Evolutionary conservation across 768 basidiomycete species (phyloP).

Genomic region (Crucibulum laeve): DNA sequence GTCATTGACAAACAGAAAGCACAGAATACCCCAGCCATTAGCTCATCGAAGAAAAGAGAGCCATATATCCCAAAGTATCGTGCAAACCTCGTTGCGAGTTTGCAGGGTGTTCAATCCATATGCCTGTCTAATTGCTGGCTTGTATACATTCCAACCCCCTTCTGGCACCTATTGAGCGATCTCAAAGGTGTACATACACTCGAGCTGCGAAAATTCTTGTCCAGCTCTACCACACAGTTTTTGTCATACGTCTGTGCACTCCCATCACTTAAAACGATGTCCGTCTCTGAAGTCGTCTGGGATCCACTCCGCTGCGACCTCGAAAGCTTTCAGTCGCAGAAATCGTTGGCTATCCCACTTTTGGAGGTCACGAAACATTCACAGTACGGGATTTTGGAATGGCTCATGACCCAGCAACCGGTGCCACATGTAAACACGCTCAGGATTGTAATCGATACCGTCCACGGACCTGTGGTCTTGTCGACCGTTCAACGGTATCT

Average conservation of each 20-base stretch:
- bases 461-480: slow-evolving; percentile 8
- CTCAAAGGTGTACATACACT: slow-evolving; percentile 20
- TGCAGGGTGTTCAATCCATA: slow-evolving; percentile 12
- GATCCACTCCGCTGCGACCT: slow-evolving; percentile 8
- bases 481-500: slow-evolving; percentile 14
- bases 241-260: slow-evolving; percentile 23
- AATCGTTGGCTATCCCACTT: slow-evolving; percentile 14
- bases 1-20: slow-evolving; percentile 10
- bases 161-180: slow-evolving; percentile 20
- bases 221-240: slow-evolving; percentile 16
- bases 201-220: slow-evolving; percentile 19
- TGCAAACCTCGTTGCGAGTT: slow-evolving; percentile 8
- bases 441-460: slow-evolving; percentile 14
- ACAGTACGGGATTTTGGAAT: slow-evolving; percentile 13
- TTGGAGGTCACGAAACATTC: slow-evolving; percentile 16
- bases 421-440: slow-evolving; percentile 14
- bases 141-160: slow-evolving; percentile 17
- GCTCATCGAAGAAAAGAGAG: background rate
- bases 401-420: slow-evolving; percentile 17
- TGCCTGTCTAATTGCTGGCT: slow-evolving; percentile 20
- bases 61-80: slow-evolving; percentile 12
- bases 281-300: slow-evolving; percentile 22
- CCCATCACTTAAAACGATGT: slow-evolving; percentile 18
- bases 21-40: background rate
- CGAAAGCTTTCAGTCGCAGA: slow-evolving; percentile 8